Percentiles rank a stretch among this genome's conserved stretches.
These are phyloP conservation scores for Leucogyrophana mollusca DNA, from an alignment of 768 basidiomycete genomes.

Conservation along the genomic window DNA sequence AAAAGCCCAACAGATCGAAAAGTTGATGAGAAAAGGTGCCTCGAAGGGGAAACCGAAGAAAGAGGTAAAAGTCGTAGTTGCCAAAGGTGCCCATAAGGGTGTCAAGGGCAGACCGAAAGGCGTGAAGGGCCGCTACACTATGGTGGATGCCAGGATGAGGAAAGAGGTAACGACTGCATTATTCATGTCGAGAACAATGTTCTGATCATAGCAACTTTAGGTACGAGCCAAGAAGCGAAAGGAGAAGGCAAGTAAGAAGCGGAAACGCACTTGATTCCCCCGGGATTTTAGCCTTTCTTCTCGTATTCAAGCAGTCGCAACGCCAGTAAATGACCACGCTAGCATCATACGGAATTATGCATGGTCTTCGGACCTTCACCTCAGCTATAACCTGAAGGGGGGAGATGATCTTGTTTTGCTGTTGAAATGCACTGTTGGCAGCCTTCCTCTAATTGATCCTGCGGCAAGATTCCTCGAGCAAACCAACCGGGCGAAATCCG, in stretches of 20 bases:
- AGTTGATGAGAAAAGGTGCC: constrained; percentile 80
- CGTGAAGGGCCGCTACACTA: constrained; percentile 91
- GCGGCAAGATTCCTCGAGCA: too few species aligned
- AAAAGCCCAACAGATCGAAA: constrained; percentile 92
- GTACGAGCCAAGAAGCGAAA: constrained; percentile 79
- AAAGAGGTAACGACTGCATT: constrained; percentile 63
- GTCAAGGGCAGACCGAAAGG: constrained; percentile 93
- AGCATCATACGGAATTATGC: too few species aligned
- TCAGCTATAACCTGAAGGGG: too few species aligned
- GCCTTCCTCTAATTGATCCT: too few species aligned
- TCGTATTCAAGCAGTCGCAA: too few species aligned
- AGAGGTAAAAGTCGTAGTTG: constrained; percentile 86
- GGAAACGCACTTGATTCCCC: constrained; percentile 30
- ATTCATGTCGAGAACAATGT: neutral
- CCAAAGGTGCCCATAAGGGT: constrained; percentile 86
- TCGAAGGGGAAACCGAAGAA: constrained; percentile 67
- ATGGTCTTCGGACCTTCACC: too few species aligned
- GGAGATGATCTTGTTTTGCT: too few species aligned
- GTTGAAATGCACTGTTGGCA: too few species aligned
- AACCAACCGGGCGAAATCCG: too few species aligned
- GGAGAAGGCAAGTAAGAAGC: constrained; percentile 71
- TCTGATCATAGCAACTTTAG: constrained; percentile 35
- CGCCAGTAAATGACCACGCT: too few species aligned
- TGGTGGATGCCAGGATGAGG: constrained; percentile 93
- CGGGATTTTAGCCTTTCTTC: too few species aligned